Evolutionary conservation across 2,329 filamentous ascomycete species (phyloP), one percentile per base, ranked within the genome.

Genomic region (Neophaeococcomyces aloes): DNA sequence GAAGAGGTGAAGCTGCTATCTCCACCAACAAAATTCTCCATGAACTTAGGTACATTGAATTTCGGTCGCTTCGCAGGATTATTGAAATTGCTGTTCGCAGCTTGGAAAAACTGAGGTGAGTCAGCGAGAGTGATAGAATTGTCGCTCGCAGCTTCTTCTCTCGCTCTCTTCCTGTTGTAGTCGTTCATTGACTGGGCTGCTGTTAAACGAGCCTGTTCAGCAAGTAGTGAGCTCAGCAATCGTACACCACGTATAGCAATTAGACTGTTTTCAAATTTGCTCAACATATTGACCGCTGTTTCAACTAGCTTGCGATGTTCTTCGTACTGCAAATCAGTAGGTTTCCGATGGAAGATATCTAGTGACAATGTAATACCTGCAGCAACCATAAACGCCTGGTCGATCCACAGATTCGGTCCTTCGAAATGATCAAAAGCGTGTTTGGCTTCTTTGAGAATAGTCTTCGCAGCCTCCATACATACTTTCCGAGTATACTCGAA

Each of bases 331-430:
- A 49, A 44, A 23, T 51, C 50, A 14, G 43, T 44, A n/a, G 30
- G 33, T 18, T 52, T 47, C 8, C 60, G 59, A 45, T 65, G 61
- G 35, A 62, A 59, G 3, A 60, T 53, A 38, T 66, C 63, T n/a
- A 66, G 53, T 17, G 59, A 59, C 11, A 66, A 48, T 2, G 65
- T 62, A 6, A 66, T 65, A 33, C 59, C 51, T 3, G 63, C 63
- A 14, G 64, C 61, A 1, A 66, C 61, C n/a, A 58, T 57, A 41
- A 66, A 66, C 6, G 63, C 62, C 46, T 66, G 62, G 29, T 65
- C 58, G 23, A 67, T 64, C 66, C 66, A 68, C 42, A 66, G 56
- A 11, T 65, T 59, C 2, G 66, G 66, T 19, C 65, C 64, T 34
- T 53, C 46, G 6, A 62, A 54, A 21, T 5, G 6, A 2, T 62